These are phyloP conservation scores for Candida frijolesensis DNA, from an alignment of 1,139 yeast species.

Conservation along the genomic window DNA sequence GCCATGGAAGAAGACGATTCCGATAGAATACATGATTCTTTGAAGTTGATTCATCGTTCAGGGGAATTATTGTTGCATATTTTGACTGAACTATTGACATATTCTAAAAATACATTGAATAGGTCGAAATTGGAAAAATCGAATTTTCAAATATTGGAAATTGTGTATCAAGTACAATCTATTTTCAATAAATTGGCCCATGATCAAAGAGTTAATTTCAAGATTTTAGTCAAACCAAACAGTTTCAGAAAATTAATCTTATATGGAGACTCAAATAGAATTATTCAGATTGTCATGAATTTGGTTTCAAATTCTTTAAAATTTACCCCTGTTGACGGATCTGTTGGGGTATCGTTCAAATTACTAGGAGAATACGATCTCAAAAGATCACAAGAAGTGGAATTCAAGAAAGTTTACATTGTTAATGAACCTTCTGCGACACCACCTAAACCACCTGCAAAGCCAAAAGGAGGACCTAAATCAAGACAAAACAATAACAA, in stretches of 20 bases:
- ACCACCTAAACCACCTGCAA: constrained; percentile 3
- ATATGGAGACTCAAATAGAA: constrained; percentile 84
- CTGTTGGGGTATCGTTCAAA: constrained; percentile 66
- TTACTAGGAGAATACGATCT: constrained; percentile 73
- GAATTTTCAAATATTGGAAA: constrained; percentile 72
- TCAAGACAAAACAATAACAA: background rate
- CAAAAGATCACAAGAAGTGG: constrained; percentile 33
- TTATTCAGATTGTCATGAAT: constrained; percentile 85
- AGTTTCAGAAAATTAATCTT: constrained; percentile 61
- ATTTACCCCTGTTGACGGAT: constrained; percentile 86
- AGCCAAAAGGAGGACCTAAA: background rate
- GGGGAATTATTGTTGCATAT: constrained; percentile 88
- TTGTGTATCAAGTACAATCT: constrained; percentile 81
- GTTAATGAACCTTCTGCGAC: constrained; percentile 11
- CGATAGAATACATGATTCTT: constrained; percentile 60
- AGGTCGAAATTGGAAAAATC: constrained; percentile 82
- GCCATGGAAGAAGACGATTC: constrained; percentile 83
- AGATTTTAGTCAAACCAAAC: constrained; percentile 62
- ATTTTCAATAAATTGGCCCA: constrained; percentile 84
- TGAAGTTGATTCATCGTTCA: constrained; percentile 79
- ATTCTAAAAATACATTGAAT: constrained; percentile 86
- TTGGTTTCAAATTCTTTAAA: constrained; percentile 49
- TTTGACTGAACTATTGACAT: constrained; percentile 84
- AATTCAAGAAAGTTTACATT: constrained; percentile 34
- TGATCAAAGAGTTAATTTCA: constrained; percentile 70